Base-by-base conservation (phyloP, 2,329 filamentous ascomycete genomes). In the Neoarthrinium moseri region DNA sequence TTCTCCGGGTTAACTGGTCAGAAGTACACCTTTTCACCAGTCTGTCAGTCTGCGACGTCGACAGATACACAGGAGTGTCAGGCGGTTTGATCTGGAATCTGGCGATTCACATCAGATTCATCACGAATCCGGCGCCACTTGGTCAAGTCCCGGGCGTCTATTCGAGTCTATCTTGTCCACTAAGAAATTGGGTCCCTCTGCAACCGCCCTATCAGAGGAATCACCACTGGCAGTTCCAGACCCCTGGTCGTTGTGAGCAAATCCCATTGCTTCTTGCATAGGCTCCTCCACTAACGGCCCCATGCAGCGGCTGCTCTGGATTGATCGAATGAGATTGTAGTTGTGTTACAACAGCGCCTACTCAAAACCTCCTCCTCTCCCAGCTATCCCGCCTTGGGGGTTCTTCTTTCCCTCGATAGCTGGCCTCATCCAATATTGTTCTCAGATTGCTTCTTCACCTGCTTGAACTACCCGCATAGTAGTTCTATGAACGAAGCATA, bases 341-440 rank as follows among this genome's bases (percentile, higher is more conserved):
- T 46, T 55, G 58, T 49, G 49, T 51, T 51, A 56, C 50, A 49
- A 57, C 62, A 65, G 64, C 66, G 68, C 60, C 66, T 64, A 70
- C 71, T 78, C 74, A 80, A 78, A 80, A 80, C 70, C 71, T 65
- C 60, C 63, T 54, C 60, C 63, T 62, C 65, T 70, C 73, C 71
- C 67, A 65, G 51, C 54, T 55, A 54, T 54, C 60, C 59, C 59
- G 54, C 54, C 59, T 60, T 54, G 58, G 55, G 59, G 54, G 35
- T 39, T 59, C 60, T 58, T 65, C 61, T 30, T 72, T 65, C 65
- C 64, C 62, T 71, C 70, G 72, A 70, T 71, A 81, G 78, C 78
- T 80, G 77, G 77, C 67, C 77, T 81, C 75, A 40, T 69, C 60
- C 64, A 55, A 63, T 61, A 65, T 59, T 65, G 53, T 62, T 64